Conservation (phyloP, 2,329 filamentous ascomycete genomes). For the Rhynchosporium graminicola region DNA sequence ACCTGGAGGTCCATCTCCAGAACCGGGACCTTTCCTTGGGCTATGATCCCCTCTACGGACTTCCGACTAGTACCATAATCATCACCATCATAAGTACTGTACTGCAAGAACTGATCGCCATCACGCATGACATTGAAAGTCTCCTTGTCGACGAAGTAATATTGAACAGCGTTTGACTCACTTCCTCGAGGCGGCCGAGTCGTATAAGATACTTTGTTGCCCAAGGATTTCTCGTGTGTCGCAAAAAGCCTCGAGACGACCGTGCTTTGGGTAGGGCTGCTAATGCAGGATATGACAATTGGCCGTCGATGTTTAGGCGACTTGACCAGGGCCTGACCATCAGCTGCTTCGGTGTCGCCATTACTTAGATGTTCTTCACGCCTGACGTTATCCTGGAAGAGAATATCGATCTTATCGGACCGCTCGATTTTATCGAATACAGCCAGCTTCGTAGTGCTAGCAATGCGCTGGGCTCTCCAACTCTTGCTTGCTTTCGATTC, state of each 20-base stretch:
- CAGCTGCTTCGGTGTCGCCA: slow-evolving; percentile 41
- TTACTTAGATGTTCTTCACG: slow-evolving; percentile 42
- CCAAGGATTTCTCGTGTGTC: slow-evolving; percentile 66
- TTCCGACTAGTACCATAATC: slow-evolving; percentile 59
- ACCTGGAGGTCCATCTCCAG: slow-evolving; percentile 56
- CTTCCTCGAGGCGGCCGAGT: slow-evolving; percentile 52
- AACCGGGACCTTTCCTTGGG: slow-evolving; percentile 60
- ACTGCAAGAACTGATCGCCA: slow-evolving; percentile 60
- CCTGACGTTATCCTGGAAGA: slow-evolving; percentile 53
- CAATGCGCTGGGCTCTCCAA: slow-evolving; percentile 85
- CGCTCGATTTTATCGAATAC: slow-evolving; percentile 88
- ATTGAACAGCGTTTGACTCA: slow-evolving; percentile 54
- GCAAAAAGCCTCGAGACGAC: slow-evolving; percentile 64
- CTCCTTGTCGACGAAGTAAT: slow-evolving; percentile 57
- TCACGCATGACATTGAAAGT: slow-evolving; percentile 60
- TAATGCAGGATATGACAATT: slow-evolving; percentile 69
- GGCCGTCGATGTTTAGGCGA: slow-evolving; percentile 53
- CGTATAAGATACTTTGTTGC: slow-evolving; percentile 56
- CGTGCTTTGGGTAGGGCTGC: slow-evolving; percentile 62
- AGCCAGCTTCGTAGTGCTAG: slow-evolving; percentile 70
- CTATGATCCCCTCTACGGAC: slow-evolving; percentile 52
- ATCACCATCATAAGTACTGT: slow-evolving; percentile 49
- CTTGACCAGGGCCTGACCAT: slow-evolving; percentile 39
- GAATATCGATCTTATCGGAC: slow-evolving; percentile 65
- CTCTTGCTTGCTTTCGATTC: slow-evolving; percentile 83